phyloP scores from a whole-genome alignment of 257 asterid genomes.

The Solanum chmielewskii region DNA sequence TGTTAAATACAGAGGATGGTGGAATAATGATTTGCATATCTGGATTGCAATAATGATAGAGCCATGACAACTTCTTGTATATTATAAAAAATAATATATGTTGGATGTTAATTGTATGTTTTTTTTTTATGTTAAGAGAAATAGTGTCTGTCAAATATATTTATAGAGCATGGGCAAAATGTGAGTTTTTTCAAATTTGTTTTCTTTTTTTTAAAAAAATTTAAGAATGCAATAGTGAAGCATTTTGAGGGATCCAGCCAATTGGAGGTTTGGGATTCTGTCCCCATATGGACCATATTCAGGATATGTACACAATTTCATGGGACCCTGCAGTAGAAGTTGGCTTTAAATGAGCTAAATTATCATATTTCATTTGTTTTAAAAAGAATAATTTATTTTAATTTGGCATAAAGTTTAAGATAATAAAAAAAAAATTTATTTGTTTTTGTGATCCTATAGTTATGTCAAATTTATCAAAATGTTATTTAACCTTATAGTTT shows the following conservation, averaged over 20 bases:
- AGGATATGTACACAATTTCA: constrained; percentile 29
- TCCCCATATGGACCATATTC: constrained; percentile 20
- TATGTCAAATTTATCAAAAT: too few relatives aligned
- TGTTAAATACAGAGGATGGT: constrained; percentile 21
- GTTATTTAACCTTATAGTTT: too few relatives aligned
- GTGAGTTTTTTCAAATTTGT: neutral
- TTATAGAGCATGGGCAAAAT: neutral
- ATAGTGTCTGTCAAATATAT: neutral
- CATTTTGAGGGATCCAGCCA: constrained; percentile 11
- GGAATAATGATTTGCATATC: constrained; percentile 17
- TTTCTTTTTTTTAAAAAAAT: neutral
- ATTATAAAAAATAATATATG: neutral
- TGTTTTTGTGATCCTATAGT: too few relatives aligned
- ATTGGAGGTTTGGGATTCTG: constrained; percentile 22
- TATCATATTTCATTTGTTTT: neutral
- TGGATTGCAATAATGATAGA: constrained; percentile 14
- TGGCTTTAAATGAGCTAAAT: neutral
- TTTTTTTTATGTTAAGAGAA: neutral
- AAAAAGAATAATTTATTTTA: too few relatives aligned
- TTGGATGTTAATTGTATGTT: neutral
- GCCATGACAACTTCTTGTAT: constrained; percentile 18
- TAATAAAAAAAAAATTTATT: too few relatives aligned
- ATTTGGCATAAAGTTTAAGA: neutral
- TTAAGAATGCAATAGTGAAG: neutral
- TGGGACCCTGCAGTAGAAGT: neutral